A percentile compares a stretch with the other conserved stretches of the same genome.
Evolutionary conservation across 768 basidiomycete genomes (phyloP).

Genomic region (Hemileccinum impolitum): DNA sequence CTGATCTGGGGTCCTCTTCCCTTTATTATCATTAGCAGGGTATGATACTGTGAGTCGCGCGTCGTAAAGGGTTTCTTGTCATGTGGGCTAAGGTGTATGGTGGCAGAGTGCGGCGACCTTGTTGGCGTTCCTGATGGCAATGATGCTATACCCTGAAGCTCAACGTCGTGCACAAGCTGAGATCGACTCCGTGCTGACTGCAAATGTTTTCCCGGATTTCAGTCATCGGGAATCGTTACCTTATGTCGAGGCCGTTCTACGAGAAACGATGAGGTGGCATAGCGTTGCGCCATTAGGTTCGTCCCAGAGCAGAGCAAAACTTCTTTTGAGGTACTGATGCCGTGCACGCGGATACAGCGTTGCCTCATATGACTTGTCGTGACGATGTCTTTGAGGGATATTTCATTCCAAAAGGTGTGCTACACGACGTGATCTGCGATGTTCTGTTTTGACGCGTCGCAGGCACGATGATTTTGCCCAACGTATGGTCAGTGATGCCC

Average conservation of each 20-base stretch:
- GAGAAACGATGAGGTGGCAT: conserved; percentile 34
- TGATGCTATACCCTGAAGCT: conserved; percentile 29
- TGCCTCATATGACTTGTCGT: conserved; percentile 26
- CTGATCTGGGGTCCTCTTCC: neutral
- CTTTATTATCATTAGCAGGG: conserved; percentile 17
- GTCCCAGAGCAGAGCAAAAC: neutral
- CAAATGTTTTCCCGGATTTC: conserved; percentile 22
- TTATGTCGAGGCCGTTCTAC: conserved; percentile 29
- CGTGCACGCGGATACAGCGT: conserved; percentile 12
- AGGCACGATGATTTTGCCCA: conserved; percentile 28
- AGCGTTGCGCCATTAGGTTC: conserved; percentile 28
- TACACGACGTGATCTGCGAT: neutral
- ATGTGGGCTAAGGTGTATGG: neutral
- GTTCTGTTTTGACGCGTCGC: conserved; percentile 3
- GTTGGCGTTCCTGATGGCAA: conserved; percentile 25
- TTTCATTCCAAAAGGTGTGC: conserved; percentile 36
- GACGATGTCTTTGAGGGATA: conserved; percentile 47
- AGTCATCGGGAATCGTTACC: conserved; percentile 23
- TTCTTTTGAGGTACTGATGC: conserved; percentile 5
- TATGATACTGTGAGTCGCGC: conserved; percentile 23
- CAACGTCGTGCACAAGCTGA: conserved; percentile 30
- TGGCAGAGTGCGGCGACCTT: conserved; percentile 24
- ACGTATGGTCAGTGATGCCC: conserved; percentile 24
- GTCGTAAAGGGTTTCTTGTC: neutral
- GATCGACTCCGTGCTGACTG: conserved; percentile 23